Conservation (phyloP, 306 rosid species). For the Lathyrus sativus region DNA sequence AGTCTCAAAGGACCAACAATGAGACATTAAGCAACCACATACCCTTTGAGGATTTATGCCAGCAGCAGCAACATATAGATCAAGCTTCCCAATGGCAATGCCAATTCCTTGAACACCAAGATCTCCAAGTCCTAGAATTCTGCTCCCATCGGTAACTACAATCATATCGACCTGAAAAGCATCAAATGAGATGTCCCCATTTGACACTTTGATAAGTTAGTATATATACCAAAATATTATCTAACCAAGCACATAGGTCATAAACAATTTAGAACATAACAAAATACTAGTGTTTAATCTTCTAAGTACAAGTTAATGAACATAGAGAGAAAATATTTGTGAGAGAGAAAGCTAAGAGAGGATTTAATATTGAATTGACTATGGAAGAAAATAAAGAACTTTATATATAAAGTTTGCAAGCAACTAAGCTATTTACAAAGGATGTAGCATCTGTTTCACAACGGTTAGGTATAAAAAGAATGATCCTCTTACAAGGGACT, state of each 20-base stretch:
- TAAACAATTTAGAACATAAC: not conserved
- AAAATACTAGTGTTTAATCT: slow-evolving; percentile 8
- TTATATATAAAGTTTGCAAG: not conserved
- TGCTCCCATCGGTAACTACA: slow-evolving; percentile 98
- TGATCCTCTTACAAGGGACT: slow-evolving; percentile 4
- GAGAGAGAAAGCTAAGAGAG: not conserved
- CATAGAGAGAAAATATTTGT: not conserved
- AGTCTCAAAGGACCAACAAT: slow-evolving; percentile 30
- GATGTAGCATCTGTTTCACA: not conserved
- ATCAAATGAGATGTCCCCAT: slow-evolving; percentile 30
- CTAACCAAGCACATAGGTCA: not conserved
- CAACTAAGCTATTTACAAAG: slow-evolving; percentile 6
- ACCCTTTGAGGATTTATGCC: slow-evolving; percentile 99
- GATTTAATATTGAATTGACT: not conserved
- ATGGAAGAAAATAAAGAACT: not conserved
- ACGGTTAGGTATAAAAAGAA: slow-evolving; percentile 1
- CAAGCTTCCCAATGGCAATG: slow-evolving; percentile 92
- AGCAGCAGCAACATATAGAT: slow-evolving; percentile 97
- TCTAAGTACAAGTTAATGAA: not conserved
- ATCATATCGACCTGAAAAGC: slow-evolving; percentile 96
- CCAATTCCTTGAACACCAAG: slow-evolving; percentile 99
- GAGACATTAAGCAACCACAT: slow-evolving; percentile 29
- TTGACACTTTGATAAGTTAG: slow-evolving; percentile 27
- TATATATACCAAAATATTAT: not conserved
- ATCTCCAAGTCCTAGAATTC: slow-evolving; percentile 98